phyloP scores from a whole-genome alignment of 257 asterid species.

The Prunella vulgaris region DNA sequence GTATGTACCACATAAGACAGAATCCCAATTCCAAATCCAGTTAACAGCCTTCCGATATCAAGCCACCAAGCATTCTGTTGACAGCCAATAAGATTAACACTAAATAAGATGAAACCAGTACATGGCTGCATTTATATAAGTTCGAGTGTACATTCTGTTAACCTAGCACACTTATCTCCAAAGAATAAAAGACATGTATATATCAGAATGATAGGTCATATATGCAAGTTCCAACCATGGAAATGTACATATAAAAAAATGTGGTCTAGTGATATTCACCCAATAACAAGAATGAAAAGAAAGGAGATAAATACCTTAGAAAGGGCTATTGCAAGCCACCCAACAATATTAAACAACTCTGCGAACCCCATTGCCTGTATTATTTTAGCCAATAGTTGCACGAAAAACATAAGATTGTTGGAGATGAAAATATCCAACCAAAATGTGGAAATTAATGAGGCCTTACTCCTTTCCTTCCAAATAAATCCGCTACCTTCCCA shows the following conservation, averaged over 20 bases:
- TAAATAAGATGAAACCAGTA: not conserved
- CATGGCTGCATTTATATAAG: not conserved
- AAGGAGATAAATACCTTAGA: slow-evolving; percentile 44
- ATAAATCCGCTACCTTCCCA: slow-evolving; percentile 77
- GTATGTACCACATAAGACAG: slow-evolving; percentile 68
- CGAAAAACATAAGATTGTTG: not conserved
- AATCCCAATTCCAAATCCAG: slow-evolving; percentile 78
- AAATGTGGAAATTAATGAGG: slow-evolving; percentile 3
- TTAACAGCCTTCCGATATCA: slow-evolving; percentile 64
- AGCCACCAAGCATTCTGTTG: slow-evolving; percentile 74
- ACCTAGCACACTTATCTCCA: not conserved
- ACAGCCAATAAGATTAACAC: slow-evolving; percentile 6
- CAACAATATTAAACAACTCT: slow-evolving; percentile 49
- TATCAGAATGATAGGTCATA: not conserved
- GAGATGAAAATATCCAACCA: not conserved
- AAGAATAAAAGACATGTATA: not conserved
- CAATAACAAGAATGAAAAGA: not conserved
- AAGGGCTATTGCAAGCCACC: slow-evolving; percentile 73
- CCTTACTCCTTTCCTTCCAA: slow-evolving; percentile 79
- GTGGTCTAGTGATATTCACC: not conserved
- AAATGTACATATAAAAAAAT: not conserved
- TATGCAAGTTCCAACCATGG: not conserved
- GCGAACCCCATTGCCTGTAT: slow-evolving; percentile 84
- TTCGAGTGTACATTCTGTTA: not conserved
- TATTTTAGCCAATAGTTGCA: slow-evolving; percentile 16